Percentiles rank a stretch among this genome's conserved stretches.
phyloP scores from a whole-genome alignment of 176 grass and related monocot genomes.

The Eleusine indica region DNA sequence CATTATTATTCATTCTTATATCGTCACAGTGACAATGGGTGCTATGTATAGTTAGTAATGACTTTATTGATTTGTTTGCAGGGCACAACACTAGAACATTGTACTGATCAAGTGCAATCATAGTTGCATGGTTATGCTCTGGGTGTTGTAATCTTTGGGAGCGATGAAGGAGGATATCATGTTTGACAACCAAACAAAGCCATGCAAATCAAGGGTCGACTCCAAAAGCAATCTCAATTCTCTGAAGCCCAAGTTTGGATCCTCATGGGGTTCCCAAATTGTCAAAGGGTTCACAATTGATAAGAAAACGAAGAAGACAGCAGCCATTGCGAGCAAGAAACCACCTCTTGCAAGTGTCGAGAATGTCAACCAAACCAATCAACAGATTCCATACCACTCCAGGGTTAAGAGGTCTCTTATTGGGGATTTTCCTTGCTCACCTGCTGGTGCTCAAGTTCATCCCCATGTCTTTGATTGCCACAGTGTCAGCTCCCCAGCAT shows the following conservation, averaged over 20 bases:
- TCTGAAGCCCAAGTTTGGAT: slow-evolving; percentile 80
- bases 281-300: slow-evolving; percentile 90
- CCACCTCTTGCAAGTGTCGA: slow-evolving; percentile 57
- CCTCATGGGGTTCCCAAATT: slow-evolving; percentile 98
- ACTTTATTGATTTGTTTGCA: slow-evolving; percentile 38
- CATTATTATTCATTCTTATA: background rate
- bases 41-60: background rate
- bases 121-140: slow-evolving; percentile 31
- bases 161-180: slow-evolving; percentile 97
- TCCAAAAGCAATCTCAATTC: slow-evolving; percentile 58
- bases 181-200: slow-evolving; percentile 89
- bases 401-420: slow-evolving; percentile 93
- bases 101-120: slow-evolving; percentile 5
- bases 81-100: slow-evolving; percentile 13
- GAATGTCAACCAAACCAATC: slow-evolving; percentile 54
- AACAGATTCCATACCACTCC: slow-evolving; percentile 67
- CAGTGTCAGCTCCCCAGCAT: slow-evolving; percentile 69
- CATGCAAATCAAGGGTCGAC: slow-evolving; percentile 72
- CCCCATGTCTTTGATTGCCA: slow-evolving; percentile 84
- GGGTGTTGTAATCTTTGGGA: background rate
- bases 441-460: slow-evolving; percentile 88
- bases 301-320: slow-evolving; percentile 83
- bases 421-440: slow-evolving; percentile 80
- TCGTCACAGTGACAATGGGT: background rate
- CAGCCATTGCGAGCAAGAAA: slow-evolving; percentile 69